Base-by-base conservation (phyloP, 805 yeast genomes). In the Pichia ethanolica region DNA sequence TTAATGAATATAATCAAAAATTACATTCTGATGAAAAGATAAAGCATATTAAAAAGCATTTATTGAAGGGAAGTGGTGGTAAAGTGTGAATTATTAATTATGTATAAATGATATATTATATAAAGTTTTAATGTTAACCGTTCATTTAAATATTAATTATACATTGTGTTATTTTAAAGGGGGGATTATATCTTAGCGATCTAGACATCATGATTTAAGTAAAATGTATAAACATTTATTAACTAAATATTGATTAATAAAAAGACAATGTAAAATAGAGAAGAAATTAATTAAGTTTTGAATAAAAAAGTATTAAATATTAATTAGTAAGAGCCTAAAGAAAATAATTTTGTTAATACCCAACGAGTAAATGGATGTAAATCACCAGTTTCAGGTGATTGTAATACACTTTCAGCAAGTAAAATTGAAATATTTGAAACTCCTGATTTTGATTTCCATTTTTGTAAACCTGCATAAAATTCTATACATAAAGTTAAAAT, bases 401-500 rank as follows among this genome's bases (percentile, higher is more conserved):
- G 10, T 12, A 32, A 30, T 10, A 45, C 4, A 42, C 32, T 45
- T 25, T 52, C 59, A 43, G 46, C 45, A 11, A 50, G 5, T 10
- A 36, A 50, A 33, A 41, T 47, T 4, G 53, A 27, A 27, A 50
- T 35, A 26, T 52, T 36, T 8, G 54, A 47, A 27, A 56, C 49
- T 39, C 59, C 45, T 2, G 52, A 51, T 14, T 59, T 59, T 4
- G 54, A 57, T 30, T 57, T 62, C 56, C 59, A 62, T 43, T 61
- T 65, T 43, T 58, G 74, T 63, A 81, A 72, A 12, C 93, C 88
- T 48, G 82, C 79, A 33, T 76, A 71, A 59, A 89, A 91, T 67
- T 90, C 90, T 54, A 89, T 63, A 9, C 76, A 61, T 58, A 91
- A 72, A 5, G 91, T 84, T 42, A 77, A 58, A 7, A 85, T 66